Evolutionary conservation across 306 rosid genomes (phyloP).

Genomic region (Lathyrus tuberosus): DNA sequence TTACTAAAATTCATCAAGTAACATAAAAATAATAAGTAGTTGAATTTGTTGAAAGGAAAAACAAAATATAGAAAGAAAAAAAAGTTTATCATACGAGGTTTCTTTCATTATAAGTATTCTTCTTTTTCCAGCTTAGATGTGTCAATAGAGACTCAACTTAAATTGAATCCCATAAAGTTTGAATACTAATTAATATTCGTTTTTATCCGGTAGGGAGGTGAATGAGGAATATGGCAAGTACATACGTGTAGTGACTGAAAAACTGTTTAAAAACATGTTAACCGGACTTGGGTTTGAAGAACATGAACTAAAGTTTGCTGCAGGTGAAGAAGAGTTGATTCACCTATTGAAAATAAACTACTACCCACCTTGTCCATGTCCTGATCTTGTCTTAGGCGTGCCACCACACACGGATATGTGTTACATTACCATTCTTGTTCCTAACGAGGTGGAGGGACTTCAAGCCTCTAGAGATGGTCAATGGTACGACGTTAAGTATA

Average conservation of each 20-base stretch:
- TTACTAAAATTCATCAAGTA: too few species aligned
- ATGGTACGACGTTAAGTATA: slow-evolving; percentile 72
- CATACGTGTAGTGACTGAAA: slow-evolving; percentile 56
- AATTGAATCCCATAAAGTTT: too few species aligned
- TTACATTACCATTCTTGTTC: slow-evolving; percentile 62
- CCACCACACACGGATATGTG: slow-evolving; percentile 82
- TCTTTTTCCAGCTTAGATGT: too few species aligned
- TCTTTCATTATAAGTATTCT: too few species aligned
- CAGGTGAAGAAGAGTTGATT: slow-evolving; percentile 59
- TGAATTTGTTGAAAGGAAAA: too few species aligned
- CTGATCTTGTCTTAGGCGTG: slow-evolving; percentile 77
- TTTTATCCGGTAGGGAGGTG: slow-evolving; percentile 45
- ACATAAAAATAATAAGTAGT: too few species aligned
- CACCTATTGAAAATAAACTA: slow-evolving; percentile 77
- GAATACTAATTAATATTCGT: too few species aligned
- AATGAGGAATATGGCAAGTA: slow-evolving; percentile 61
- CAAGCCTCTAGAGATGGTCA: slow-evolving; percentile 67
- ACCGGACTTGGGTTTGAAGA: slow-evolving; percentile 69
- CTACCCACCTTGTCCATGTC: slow-evolving; percentile 81
- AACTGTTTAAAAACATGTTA: slow-evolving; percentile 56
- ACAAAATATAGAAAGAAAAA: too few species aligned
- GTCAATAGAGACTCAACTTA: too few species aligned
- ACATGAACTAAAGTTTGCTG: slow-evolving; percentile 51
- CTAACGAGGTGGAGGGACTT: slow-evolving; percentile 80
- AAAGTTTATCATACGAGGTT: too few species aligned